Percentiles rank a stretch among this genome's conserved stretches.
Evolutionary conservation across 2,329 filamentous ascomycete species (phyloP).

Genomic region (Calonectria hongkongensis): DNA sequence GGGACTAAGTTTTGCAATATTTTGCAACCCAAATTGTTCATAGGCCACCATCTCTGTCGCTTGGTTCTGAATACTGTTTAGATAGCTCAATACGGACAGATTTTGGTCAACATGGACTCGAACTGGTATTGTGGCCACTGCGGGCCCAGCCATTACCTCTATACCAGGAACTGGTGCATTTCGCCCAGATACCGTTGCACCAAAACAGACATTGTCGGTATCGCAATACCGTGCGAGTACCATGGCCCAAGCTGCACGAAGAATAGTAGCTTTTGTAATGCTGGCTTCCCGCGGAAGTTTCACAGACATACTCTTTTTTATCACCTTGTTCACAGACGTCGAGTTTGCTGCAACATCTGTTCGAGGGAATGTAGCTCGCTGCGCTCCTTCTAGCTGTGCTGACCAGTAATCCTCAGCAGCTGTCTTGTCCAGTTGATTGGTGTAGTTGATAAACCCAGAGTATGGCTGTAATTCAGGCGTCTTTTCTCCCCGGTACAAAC

Average conservation of each 20-base stretch:
- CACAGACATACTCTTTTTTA: background rate
- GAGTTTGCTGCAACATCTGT: constrained; percentile 66
- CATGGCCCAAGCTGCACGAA: constrained; percentile 68
- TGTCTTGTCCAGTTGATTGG: constrained; percentile 13
- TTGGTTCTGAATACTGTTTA: constrained; percentile 58
- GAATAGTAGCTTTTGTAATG: constrained; percentile 42
- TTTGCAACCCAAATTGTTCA: constrained; percentile 43
- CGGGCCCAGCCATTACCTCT: constrained; percentile 49
- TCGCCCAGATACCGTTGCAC: constrained; percentile 65
- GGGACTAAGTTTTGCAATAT: constrained; percentile 45
- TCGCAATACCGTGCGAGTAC: constrained; percentile 69
- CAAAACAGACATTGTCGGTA: constrained; percentile 63
- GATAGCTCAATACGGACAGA: constrained; percentile 59
- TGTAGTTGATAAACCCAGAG: constrained; percentile 24
- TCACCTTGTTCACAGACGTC: constrained; percentile 66
- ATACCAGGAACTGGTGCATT: constrained; percentile 47
- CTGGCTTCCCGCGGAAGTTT: background rate
- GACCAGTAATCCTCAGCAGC: constrained; percentile 8
- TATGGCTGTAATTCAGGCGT: constrained; percentile 14
- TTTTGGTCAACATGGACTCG: constrained; percentile 52
- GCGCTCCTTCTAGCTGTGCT: constrained; percentile 44
- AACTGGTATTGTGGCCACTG: constrained; percentile 58
- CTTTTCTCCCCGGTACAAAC: constrained; percentile 2
- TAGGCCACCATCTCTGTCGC: constrained; percentile 38
- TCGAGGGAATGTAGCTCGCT: constrained; percentile 63